Evolutionary conservation across 2,329 filamentous ascomycete genomes (phyloP).

Genomic region (Diaporthe longicolla): DNA sequence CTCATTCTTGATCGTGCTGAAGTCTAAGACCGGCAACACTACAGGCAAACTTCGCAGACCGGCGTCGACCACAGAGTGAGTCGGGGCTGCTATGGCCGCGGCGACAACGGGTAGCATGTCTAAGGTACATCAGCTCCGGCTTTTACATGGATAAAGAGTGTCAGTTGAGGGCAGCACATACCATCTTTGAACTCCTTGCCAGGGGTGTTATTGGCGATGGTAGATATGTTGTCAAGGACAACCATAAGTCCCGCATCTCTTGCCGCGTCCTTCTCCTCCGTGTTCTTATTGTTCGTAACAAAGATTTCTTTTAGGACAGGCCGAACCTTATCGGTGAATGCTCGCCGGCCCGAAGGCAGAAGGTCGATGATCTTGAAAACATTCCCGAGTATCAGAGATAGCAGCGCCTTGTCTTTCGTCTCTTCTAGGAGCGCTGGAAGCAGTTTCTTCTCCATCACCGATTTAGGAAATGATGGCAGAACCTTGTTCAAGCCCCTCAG

Average conservation of each 20-base stretch:
- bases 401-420: conserved; percentile 89
- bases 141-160: not conserved
- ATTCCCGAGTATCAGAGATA: conserved; percentile 89
- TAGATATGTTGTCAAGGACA: conserved; percentile 84
- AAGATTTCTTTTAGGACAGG: conserved; percentile 89
- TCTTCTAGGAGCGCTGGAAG: conserved; percentile 91
- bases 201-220: conserved; percentile 84
- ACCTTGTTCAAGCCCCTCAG: conserved; percentile 90
- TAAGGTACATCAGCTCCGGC: conserved; percentile 52
- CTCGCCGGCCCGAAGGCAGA: conserved; percentile 81
- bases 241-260: conserved; percentile 94
- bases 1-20: conserved; percentile 96
- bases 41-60: conserved; percentile 83
- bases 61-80: conserved; percentile 89
- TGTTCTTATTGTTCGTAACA: conserved; percentile 69
- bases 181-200: conserved; percentile 96
- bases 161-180: conserved; percentile 55
- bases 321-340: conserved; percentile 89
- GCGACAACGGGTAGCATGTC: conserved; percentile 91
- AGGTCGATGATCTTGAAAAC: conserved; percentile 90
- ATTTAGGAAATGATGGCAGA: conserved; percentile 90
- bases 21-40: conserved; percentile 91
- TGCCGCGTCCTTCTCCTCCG: conserved; percentile 81
- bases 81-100: conserved; percentile 87
- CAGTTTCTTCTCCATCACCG: conserved; percentile 95